Evolutionary conservation across 2,329 filamentous ascomycete species (phyloP).

Genomic region (Pseudonectria foliicola): DNA sequence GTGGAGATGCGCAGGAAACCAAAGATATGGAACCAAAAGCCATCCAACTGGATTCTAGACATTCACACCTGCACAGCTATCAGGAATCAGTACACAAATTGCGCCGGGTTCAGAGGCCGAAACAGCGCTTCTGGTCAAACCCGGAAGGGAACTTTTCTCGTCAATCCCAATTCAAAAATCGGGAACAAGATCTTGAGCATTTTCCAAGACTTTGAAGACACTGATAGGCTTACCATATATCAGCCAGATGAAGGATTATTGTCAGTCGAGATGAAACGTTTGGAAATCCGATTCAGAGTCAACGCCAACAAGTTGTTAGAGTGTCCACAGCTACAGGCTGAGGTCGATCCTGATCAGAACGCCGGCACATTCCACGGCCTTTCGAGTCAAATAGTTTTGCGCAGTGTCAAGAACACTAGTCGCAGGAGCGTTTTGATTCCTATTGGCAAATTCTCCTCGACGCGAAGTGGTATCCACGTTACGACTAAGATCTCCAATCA

Average conservation of each 20-base stretch:
- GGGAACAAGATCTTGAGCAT: constrained; percentile 33
- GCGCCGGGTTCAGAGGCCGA: too few species aligned
- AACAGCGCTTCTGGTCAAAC: background rate
- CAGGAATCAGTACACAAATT: too few species aligned
- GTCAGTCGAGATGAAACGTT: constrained; percentile 41
- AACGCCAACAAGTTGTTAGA: constrained; percentile 34
- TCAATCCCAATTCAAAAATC: constrained; percentile 41
- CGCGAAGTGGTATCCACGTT: constrained; percentile 35
- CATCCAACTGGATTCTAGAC: constrained; percentile 29
- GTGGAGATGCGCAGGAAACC: constrained; percentile 46
- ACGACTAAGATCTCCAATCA: constrained; percentile 20
- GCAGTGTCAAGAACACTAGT: constrained; percentile 28
- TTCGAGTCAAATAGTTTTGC: constrained; percentile 4
- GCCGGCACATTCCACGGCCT: constrained; percentile 34
- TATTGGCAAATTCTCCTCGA: constrained; percentile 29
- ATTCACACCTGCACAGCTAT: constrained; percentile 13
- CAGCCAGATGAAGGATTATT: constrained; percentile 32
- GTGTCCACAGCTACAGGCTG: constrained; percentile 40
- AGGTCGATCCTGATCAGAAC: constrained; percentile 52
- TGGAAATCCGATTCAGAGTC: constrained; percentile 49
- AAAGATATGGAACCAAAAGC: constrained; percentile 20
- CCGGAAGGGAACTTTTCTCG: constrained; percentile 21
- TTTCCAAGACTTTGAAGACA: constrained; percentile 35
- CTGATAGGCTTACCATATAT: constrained; percentile 14
- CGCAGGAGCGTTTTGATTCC: constrained; percentile 49